Conservation (phyloP, 2,329 filamentous ascomycete species). For the Lasiodiplodia hormozganensis region DNA sequence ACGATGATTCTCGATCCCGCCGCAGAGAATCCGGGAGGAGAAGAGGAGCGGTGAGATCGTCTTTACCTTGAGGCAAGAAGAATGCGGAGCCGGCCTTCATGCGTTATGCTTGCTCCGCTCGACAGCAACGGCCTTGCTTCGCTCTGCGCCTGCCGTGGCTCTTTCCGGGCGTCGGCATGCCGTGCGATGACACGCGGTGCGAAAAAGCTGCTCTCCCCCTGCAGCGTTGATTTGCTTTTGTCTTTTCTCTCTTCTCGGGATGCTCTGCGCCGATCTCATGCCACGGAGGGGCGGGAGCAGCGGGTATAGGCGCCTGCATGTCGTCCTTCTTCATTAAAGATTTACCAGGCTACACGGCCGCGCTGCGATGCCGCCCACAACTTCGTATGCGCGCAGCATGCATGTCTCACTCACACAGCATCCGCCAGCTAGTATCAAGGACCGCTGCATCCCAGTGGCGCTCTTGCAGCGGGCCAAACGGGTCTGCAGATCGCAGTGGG, state of each 20-base stretch:
- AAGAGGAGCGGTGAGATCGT: conserved; percentile 16
- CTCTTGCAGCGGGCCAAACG: conserved; percentile 16
- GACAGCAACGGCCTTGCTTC: conserved; percentile 21
- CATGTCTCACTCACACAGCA: conserved; percentile 24
- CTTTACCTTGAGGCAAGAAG: neutral
- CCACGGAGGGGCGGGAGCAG: neutral
- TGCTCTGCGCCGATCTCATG: neutral
- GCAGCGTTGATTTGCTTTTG: neutral
- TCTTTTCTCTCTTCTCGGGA: neutral
- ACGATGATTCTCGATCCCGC: conserved; percentile 8
- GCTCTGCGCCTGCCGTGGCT: conserved; percentile 7
- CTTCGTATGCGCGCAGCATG: conserved; percentile 9
- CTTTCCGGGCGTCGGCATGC: conserved; percentile 10
- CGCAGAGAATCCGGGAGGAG: conserved; percentile 1
- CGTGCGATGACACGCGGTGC: conserved; percentile 15
- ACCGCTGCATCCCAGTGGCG: conserved; percentile 14
- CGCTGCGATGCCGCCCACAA: conserved; percentile 13
- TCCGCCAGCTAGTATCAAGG: conserved; percentile 2
- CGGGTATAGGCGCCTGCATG: conserved; percentile 13
- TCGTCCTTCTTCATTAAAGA: conserved; percentile 13
- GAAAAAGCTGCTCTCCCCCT: neutral
- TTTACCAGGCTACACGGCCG: conserved; percentile 15
- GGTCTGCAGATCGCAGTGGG: conserved; percentile 17
- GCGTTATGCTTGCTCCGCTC: conserved; percentile 6
- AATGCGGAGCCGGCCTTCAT: conserved; percentile 11